Conservation (phyloP, 1,139 yeast genomes). For the Yamadazyma membranifaciens region DNA sequence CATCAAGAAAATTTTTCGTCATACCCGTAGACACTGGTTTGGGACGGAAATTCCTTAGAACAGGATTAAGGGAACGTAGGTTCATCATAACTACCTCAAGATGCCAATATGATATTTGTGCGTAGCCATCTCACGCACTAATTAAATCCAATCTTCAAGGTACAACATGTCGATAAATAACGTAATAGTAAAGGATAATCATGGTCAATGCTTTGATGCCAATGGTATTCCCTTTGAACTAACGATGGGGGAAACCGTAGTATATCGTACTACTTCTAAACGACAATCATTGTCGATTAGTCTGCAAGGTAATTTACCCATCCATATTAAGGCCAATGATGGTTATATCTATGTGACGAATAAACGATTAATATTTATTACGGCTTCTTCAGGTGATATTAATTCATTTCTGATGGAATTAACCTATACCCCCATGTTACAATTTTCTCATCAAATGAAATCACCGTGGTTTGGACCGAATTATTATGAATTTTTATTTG, state of each 20-base stretch:
- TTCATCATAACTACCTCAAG: not conserved
- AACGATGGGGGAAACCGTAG: conserved; percentile 16
- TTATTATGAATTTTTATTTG: conserved; percentile 46
- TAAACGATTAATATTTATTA: conserved; percentile 34
- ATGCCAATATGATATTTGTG: not conserved
- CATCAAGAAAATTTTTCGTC: conserved; percentile 20
- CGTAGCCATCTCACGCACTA: not conserved
- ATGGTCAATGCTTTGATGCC: conserved; percentile 15
- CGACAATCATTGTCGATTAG: conserved; percentile 19
- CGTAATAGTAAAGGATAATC: conserved; percentile 24
- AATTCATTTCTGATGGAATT: conserved; percentile 34
- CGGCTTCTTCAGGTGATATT: conserved; percentile 41
- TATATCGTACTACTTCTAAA: conserved; percentile 20
- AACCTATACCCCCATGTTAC: conserved; percentile 19
- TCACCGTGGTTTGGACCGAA: conserved; percentile 59
- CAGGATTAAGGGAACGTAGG: conserved; percentile 32
- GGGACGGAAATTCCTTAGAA: conserved; percentile 18
- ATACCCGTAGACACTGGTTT: conserved; percentile 16
- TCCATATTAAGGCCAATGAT: conserved; percentile 29
- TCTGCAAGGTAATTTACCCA: conserved; percentile 14
- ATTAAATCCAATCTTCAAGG: no score
- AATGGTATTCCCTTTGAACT: conserved; percentile 23
- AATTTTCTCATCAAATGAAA: conserved; percentile 37
- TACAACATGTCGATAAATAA: conserved; percentile 40
- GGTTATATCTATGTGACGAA: conserved; percentile 40